Percentiles rank a stretch among this genome's conserved stretches.
These are phyloP conservation scores for Chytriomyces confervae DNA, from an alignment of 192 early-diverging fungal genomes.

Conservation along the genomic window DNA sequence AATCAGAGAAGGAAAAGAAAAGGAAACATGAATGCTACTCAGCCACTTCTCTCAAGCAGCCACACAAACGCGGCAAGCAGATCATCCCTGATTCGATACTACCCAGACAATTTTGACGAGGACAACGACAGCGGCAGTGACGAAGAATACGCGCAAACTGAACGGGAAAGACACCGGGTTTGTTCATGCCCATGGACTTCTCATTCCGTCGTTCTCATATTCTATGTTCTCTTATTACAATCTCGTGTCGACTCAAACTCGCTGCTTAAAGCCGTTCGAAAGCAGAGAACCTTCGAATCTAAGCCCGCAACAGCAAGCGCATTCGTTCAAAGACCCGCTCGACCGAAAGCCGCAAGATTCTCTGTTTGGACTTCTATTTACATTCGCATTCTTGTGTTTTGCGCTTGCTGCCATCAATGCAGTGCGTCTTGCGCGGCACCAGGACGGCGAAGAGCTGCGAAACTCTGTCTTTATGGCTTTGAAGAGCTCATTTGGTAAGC, in stretches of 20 bases:
- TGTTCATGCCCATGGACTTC: not conserved
- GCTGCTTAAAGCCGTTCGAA: no score
- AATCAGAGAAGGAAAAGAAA: no score
- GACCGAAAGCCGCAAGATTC: conserved; percentile 15
- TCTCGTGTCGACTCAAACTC: not conserved
- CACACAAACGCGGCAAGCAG: not conserved
- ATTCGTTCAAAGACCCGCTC: conserved; percentile 1
- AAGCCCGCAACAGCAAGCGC: not conserved
- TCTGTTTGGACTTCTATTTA: conserved; percentile 19
- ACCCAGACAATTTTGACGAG: not conserved
- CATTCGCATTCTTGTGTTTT: not conserved
- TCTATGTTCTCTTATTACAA: not conserved
- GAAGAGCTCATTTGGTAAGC: conserved; percentile 30
- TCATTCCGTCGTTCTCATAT: not conserved
- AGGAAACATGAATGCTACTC: not conserved
- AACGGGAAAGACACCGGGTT: not conserved
- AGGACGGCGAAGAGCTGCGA: conserved; percentile 12
- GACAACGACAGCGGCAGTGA: not conserved
- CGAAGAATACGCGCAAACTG: not conserved
- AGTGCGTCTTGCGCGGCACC: conserved; percentile 59
- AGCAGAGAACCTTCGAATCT: not conserved
- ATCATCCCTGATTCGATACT: conserved; percentile 19
- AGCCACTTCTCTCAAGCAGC: not conserved
- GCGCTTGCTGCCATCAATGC: conserved; percentile 58
- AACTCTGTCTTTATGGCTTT: conserved; percentile 20